These are phyloP conservation scores for Penicillium sp. DNA, from an alignment of 2,329 filamentous ascomycete species.

Conservation along the genomic window DNA sequence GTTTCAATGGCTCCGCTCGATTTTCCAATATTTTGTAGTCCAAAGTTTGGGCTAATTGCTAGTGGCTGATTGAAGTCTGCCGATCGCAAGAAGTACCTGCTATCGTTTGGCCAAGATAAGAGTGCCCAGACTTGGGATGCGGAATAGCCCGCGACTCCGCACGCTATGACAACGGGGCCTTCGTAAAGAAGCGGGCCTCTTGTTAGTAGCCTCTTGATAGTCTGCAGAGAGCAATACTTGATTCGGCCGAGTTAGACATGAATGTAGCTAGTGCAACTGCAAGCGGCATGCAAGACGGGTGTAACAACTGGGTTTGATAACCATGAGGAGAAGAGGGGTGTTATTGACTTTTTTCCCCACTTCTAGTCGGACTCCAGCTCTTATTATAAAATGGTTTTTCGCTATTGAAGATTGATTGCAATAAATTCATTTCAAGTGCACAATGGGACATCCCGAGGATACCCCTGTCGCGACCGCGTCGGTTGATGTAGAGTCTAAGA, in stretches of 20 bases:
- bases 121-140: neutral
- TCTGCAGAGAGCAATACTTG: neutral
- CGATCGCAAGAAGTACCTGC: neutral
- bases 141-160: neutral
- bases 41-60: neutral
- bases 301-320: neutral
- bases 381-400: no score
- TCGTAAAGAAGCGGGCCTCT: neutral
- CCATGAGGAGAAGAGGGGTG: neutral
- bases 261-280: neutral
- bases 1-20: neutral
- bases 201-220: no score
- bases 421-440: neutral
- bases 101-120: neutral
- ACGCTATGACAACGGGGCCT: neutral
- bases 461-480: neutral
- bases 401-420: neutral
- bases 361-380: neutral
- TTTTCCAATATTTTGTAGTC: neutral
- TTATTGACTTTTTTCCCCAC: neutral
- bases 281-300: neutral
- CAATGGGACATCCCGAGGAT: neutral
- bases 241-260: neutral
- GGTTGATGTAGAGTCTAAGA: constrained; percentile 19
- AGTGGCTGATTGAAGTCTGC: neutral